phyloP scores from a whole-genome alignment of 257 asterid species.

The Solanum appendiculatum region DNA sequence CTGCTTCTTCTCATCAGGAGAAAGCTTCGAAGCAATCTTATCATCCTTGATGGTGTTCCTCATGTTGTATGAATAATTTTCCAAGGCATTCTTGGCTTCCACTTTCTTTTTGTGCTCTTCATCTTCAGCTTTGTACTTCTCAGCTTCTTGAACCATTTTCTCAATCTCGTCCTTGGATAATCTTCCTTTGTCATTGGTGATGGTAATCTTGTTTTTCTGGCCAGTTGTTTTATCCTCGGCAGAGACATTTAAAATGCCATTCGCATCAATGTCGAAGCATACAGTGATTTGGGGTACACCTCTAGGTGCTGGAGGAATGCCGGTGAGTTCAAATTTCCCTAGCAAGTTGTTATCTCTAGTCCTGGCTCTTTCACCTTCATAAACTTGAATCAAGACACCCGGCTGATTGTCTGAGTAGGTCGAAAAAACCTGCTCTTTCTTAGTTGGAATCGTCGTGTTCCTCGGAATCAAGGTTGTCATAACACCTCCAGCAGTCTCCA shows the following conservation, averaged over 20 bases:
- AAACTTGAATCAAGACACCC: conserved; percentile 31
- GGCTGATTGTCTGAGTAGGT: conserved; percentile 25
- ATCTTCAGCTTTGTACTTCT: conserved; percentile 21
- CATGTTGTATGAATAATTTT: conserved; percentile 29
- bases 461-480: conserved; percentile 26
- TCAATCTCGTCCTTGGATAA: conserved; percentile 24
- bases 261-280: conserved; percentile 25
- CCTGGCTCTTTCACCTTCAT: conserved; percentile 23
- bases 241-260: conserved; percentile 25
- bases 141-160: conserved; percentile 32
- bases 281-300: conserved; percentile 27
- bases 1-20: conserved; percentile 18
- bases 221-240: conserved; percentile 34
- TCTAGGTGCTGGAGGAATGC: conserved; percentile 27
- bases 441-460: conserved; percentile 25
- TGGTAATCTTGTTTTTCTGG: conserved; percentile 25
- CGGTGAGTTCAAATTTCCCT: conserved; percentile 20
- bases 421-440: conserved; percentile 26
- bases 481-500: conserved; percentile 27
- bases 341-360: conserved; percentile 24
- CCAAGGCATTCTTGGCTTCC: conserved; percentile 20
- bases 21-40: conserved; percentile 20
- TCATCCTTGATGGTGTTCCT: conserved; percentile 33
- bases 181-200: conserved; percentile 27
- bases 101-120: conserved; percentile 28